Conservation (phyloP, 495 filamentous ascomycete genomes). For the Elasticomyces elasticus region DNA sequence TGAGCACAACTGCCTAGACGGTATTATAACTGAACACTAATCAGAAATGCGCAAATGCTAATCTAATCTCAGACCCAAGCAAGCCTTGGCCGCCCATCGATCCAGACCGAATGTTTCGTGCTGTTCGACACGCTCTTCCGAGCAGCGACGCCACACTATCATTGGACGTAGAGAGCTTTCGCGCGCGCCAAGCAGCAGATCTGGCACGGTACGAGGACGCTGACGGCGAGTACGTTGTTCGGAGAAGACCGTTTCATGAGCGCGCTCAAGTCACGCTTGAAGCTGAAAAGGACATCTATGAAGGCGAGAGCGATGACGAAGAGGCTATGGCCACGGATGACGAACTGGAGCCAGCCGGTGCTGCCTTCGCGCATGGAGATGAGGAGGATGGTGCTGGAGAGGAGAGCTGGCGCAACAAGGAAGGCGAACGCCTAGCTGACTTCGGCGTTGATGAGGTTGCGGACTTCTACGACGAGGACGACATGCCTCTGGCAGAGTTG, state of each 20-base stretch:
- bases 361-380: conserved; percentile 29
- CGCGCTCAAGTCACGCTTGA: conserved; percentile 24
- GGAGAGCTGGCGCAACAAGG: conserved; percentile 69
- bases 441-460: conserved; percentile 84
- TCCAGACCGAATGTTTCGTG: conserved; percentile 63
- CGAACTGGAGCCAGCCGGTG: conserved; percentile 26
- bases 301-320: conserved; percentile 34
- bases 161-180: conserved; percentile 48
- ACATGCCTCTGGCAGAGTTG: conserved; percentile 66
- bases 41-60: neutral
- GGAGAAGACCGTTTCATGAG: conserved; percentile 44
- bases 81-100: conserved; percentile 80
- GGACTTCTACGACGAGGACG: conserved; percentile 70
- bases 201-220: conserved; percentile 32
- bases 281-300: conserved; percentile 7
- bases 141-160: conserved; percentile 19
- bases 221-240: conserved; percentile 28
- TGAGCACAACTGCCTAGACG: conserved; percentile 82
- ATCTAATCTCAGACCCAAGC: conserved; percentile 34
- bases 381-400: conserved; percentile 33
- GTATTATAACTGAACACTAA: conserved; percentile 28
- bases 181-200: conserved; percentile 47
- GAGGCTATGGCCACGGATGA: conserved; percentile 33
- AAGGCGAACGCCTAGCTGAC: conserved; percentile 76
- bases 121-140: conserved; percentile 28